Conservation (phyloP, 345 rosid species). For the Brassica napus region DNA sequence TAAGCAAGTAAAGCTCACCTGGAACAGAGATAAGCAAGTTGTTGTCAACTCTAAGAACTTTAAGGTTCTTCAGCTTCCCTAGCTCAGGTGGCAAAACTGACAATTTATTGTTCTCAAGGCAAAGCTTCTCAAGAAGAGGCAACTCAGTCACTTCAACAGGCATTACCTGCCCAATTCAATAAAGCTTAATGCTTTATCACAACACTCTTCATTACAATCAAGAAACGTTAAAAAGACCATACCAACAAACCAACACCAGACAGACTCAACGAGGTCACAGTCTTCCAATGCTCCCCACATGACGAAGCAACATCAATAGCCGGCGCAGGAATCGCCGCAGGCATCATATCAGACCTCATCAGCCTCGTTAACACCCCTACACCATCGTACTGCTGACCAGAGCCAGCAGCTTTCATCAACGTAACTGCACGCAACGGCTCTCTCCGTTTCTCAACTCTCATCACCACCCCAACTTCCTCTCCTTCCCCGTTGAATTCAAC, state of each 20-base stretch:
- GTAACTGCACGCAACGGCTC: constrained; percentile 72
- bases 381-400: constrained; percentile 90
- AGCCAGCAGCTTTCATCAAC: constrained; percentile 64
- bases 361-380: constrained; percentile 70
- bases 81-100: constrained; percentile 86
- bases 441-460: constrained; percentile 84
- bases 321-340: constrained; percentile 45
- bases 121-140: constrained; percentile 85
- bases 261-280: constrained; percentile 71
- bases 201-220: not conserved
- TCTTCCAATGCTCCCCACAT: constrained; percentile 82
- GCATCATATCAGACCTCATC: constrained; percentile 59
- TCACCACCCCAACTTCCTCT: constrained; percentile 50
- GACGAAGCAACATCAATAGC: constrained; percentile 32
- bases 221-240: not conserved
- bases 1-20: constrained; percentile 52
- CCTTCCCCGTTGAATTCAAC: constrained; percentile 50
- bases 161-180: constrained; percentile 53
- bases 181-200: not conserved
- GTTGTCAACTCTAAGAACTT: constrained; percentile 76
- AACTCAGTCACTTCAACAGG: constrained; percentile 78
- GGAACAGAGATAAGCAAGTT: constrained; percentile 89
- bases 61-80: constrained; percentile 69
- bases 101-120: constrained; percentile 81
- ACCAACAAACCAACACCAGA: constrained; percentile 55